Evolutionary conservation across 2,329 filamentous ascomycete species (phyloP), one percentile per base, ranked within the genome.

Genomic region (Fusarium sublunatum): DNA sequence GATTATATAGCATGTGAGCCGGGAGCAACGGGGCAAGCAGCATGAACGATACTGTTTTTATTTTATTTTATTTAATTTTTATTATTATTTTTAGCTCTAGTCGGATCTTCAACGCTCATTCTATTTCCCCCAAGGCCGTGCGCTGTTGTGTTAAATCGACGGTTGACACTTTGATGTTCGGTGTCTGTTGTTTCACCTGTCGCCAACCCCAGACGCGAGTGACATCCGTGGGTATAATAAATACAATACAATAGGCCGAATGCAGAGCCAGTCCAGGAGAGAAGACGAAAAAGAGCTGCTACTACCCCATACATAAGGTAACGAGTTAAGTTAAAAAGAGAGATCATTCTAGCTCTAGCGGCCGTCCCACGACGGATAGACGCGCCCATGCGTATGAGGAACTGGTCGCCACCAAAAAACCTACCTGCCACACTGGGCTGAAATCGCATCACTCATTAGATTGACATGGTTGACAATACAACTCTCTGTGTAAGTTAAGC

Each of bases 311-410:
- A 26, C 47, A 51, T 38, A 44, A 34, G 31, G 31, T n/a, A 34
- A 34, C 13, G 31, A 34, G 31, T 13, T 28, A 28, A 28, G 19
- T 19, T 19, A 19, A 28, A 28, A 28, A 28, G 9, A 53, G 29
- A 35, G 50, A 31, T 43, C 11, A 51, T 53, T 61, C 51, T 64
- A 64, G 61, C 56, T 65, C 51, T 64, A 64, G 61, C 56, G 61
- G 61, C 56, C 61, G 61, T 64, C 61, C 51, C 47, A 50, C 61
- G 56, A 65, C 51, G 61, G 61, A 65, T 65, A 56, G 56, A 49
- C 51, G 61, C 51, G 56, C 56, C 50, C 51, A 64, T 65, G 55
- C 61, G 56, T 19, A 40, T 36, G 59, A 45, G 47, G 61, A 43
- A 35, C 31, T 34, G 53, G 61, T 46, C 46, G 51, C 61, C 61